Evolutionary conservation across 208 protist species (phyloP).

Genomic region (Leishmania tarentolae): DNA sequence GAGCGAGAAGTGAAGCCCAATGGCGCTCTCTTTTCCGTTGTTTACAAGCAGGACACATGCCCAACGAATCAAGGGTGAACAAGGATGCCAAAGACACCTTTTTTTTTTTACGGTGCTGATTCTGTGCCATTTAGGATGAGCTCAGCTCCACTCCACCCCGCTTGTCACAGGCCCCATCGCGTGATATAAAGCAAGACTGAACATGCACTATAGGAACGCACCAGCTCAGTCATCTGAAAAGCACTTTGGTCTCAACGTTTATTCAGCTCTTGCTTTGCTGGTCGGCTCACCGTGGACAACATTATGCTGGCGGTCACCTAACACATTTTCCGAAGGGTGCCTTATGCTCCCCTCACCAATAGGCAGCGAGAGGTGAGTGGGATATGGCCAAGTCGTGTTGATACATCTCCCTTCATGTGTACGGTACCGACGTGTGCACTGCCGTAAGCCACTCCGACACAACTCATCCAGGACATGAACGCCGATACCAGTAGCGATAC

Average conservation of each 20-base stretch:
- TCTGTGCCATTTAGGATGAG: not conserved
- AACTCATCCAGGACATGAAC: not conserved
- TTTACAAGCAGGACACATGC: not conserved
- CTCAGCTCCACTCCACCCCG: not conserved
- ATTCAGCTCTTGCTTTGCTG: not conserved
- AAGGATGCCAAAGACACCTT: not conserved
- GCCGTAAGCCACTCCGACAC: not conserved
- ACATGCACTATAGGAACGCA: not conserved
- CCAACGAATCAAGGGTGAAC: not conserved
- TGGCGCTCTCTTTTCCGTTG: not conserved
- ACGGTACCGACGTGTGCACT: not conserved
- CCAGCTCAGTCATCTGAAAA: not conserved
- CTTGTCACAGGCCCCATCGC: not conserved
- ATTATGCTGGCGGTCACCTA: not conserved
- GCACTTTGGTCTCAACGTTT: not conserved
- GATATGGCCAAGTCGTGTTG: not conserved
- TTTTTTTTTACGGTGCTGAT: not conserved
- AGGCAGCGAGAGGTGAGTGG: not conserved
- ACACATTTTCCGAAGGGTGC: no score
- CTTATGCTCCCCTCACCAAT: no score
- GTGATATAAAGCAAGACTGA: not conserved
- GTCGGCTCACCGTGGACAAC: not conserved
- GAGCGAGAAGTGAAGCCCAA: not conserved
- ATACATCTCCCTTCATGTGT: not conserved
- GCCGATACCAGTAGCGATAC: not conserved